Evolutionary conservation across 106 monocot species (phyloP).

Genomic region (Iris macrosiphon): DNA sequence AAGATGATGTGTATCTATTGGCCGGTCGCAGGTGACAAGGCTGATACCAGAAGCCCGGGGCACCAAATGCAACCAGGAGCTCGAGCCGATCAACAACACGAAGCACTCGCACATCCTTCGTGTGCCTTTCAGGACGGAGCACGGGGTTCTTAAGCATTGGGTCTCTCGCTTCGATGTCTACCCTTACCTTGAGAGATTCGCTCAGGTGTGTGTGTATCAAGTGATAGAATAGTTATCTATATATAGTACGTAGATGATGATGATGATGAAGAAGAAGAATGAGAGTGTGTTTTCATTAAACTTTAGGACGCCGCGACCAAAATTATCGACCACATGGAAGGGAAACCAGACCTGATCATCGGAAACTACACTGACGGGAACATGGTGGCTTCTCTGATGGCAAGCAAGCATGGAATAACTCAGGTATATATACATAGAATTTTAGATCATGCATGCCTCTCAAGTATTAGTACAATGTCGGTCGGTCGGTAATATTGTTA

Average conservation of each 20-base stretch:
- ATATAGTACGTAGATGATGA: no score
- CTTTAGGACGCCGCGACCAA: slow-evolving; percentile 60
- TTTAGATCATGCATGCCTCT: no score
- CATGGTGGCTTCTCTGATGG: slow-evolving; percentile 84
- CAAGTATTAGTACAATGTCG: no score
- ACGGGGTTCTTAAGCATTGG: slow-evolving; percentile 65
- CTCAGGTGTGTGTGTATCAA: no score
- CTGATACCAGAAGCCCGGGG: slow-evolving; percentile 86
- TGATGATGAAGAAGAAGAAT: no score
- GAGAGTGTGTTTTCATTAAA: no score
- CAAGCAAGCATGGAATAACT: slow-evolving; percentile 82
- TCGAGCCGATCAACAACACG: slow-evolving; percentile 73
- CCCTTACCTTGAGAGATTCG: slow-evolving; percentile 92
- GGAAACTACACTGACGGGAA: slow-evolving; percentile 98
- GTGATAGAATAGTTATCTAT: no score
- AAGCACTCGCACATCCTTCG: slow-evolving; percentile 82
- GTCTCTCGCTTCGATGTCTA: slow-evolving; percentile 95
- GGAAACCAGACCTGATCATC: slow-evolving; percentile 90
- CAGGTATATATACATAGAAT: no score
- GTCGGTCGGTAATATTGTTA: no score
- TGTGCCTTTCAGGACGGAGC: slow-evolving; percentile 76
- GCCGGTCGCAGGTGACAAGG: slow-evolving; percentile 65
- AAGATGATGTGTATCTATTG: no score
- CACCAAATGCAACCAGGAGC: slow-evolving; percentile 90
- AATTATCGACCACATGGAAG: slow-evolving; percentile 70